A percentile compares a stretch with the other conserved stretches of the same genome.
Evolutionary conservation across 2,329 filamentous ascomycete genomes (phyloP).

Genomic region (Fusarium brevicatenulatum): DNA sequence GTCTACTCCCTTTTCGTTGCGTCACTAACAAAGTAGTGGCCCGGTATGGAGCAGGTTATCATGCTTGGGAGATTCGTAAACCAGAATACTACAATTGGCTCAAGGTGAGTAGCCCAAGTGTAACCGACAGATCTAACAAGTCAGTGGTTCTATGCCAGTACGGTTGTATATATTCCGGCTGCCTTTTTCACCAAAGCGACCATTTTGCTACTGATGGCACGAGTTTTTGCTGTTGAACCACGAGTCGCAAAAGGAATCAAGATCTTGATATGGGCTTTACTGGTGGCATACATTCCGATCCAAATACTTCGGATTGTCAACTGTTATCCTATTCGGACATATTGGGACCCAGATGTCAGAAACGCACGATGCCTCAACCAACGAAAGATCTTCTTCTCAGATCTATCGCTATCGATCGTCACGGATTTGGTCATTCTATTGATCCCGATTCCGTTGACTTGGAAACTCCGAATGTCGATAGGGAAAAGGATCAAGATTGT

Average conservation of each 20-base stretch:
- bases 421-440: slow-evolving; percentile 35
- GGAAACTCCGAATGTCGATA: slow-evolving; percentile 25
- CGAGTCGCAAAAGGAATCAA: slow-evolving; percentile 25
- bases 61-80: slow-evolving; percentile 35
- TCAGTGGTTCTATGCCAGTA: slow-evolving; percentile 40
- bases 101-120: slow-evolving; percentile 7
- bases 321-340: slow-evolving; percentile 54
- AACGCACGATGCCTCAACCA: slow-evolving; percentile 51
- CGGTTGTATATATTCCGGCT: slow-evolving; percentile 32
- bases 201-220: slow-evolving; percentile 37
- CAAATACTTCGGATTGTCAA: slow-evolving; percentile 53
- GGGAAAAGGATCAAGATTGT: slow-evolving; percentile 39
- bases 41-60: slow-evolving; percentile 31
- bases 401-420: slow-evolving; percentile 25
- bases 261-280: slow-evolving; percentile 32
- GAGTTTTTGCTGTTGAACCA: slow-evolving; percentile 34
- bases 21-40: slow-evolving; percentile 28
- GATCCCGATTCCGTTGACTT: slow-evolving; percentile 31
- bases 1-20: background rate
- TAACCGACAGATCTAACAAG: background rate
- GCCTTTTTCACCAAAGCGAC: slow-evolving; percentile 40
- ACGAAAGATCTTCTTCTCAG: slow-evolving; percentile 39
- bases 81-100: slow-evolving; percentile 34
- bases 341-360: slow-evolving; percentile 49
- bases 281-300: slow-evolving; percentile 29